Evolutionary conservation across 1,284 basidiomycete genomes (phyloP).

Genomic region (Irpex sp.): DNA sequence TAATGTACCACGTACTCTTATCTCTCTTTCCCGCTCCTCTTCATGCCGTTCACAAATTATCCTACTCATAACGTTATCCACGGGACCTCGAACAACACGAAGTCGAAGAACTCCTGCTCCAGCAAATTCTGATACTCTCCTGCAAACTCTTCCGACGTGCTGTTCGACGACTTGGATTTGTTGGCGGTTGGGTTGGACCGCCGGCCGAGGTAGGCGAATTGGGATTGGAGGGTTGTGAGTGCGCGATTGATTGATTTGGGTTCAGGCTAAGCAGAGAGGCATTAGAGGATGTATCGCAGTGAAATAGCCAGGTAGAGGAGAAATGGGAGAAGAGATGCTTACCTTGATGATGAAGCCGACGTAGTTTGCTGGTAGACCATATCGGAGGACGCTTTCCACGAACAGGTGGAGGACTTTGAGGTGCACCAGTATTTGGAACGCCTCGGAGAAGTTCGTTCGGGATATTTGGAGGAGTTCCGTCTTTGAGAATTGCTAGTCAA

Average conservation of each 20-base stretch:
- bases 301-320: too few relatives aligned
- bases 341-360: slow-evolving; percentile 82
- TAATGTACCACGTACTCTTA: too few relatives aligned
- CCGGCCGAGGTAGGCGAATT: slow-evolving; percentile 80
- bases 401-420: slow-evolving; percentile 91
- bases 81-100: slow-evolving; percentile 85
- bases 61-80: slow-evolving; percentile 49
- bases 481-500: slow-evolving; percentile 36
- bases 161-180: slow-evolving; percentile 35
- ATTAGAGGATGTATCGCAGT: too few relatives aligned
- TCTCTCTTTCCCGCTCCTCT: too few relatives aligned
- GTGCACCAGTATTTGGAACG: slow-evolving; percentile 93
- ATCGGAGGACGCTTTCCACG: slow-evolving; percentile 94
- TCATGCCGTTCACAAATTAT: too few relatives aligned
- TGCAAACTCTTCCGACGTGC: slow-evolving; percentile 52
- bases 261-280: slow-evolving; percentile 63
- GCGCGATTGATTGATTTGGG: slow-evolving; percentile 82
- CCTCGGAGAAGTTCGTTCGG: slow-evolving; percentile 95
- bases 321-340: background rate
- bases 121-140: slow-evolving; percentile 90
- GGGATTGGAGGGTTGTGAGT: slow-evolving; percentile 68
- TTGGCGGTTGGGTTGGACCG: slow-evolving; percentile 46
- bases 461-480: slow-evolving; percentile 92
- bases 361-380: slow-evolving; percentile 94
- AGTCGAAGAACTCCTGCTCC: slow-evolving; percentile 94